A percentile compares a stretch with the other conserved stretches of the same genome.
Conservation (phyloP, 768 basidiomycete species). For the Daedalea quercina region DNA sequence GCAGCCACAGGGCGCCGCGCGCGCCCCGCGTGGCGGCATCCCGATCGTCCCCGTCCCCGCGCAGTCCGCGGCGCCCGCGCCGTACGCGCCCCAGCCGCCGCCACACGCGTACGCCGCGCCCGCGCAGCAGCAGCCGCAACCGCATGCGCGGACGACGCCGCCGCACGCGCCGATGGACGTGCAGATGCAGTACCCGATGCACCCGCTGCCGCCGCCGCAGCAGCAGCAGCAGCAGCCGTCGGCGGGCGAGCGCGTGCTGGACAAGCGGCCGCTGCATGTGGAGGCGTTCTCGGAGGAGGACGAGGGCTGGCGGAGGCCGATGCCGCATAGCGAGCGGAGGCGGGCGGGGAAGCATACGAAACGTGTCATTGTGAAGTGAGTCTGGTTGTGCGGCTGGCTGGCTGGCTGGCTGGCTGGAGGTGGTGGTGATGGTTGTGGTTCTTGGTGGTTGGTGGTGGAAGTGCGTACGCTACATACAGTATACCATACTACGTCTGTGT, state of each 20-base stretch:
- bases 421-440: too few relatives aligned
- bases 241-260: slow-evolving; percentile 7
- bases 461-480: too few relatives aligned
- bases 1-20: neutral
- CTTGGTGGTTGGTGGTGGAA: too few relatives aligned
- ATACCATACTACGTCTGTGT: too few relatives aligned
- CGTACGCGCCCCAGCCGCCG: neutral
- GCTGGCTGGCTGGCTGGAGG: too few relatives aligned
- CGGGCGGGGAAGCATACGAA: slow-evolving; percentile 77
- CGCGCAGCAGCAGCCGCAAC: slow-evolving; percentile 11
- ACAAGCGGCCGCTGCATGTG: slow-evolving; percentile 7
- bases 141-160: slow-evolving; percentile 17
- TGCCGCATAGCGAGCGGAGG: slow-evolving; percentile 67
- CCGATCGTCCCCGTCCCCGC: neutral
- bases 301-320: slow-evolving; percentile 67
- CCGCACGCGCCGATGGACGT: slow-evolving; percentile 13
- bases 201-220: slow-evolving; percentile 20
- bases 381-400: too few relatives aligned
- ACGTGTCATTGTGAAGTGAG: slow-evolving; percentile 37
- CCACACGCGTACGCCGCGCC: slow-evolving; percentile 8
- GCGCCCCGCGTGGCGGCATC: neutral
- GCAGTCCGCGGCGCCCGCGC: neutral
- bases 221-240: slow-evolving; percentile 23
- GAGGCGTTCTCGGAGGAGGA: slow-evolving; percentile 55
- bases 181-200: slow-evolving; percentile 26